These are phyloP conservation scores for Salix brachista DNA, from an alignment of 345 rosid genomes.

Conservation along the genomic window DNA sequence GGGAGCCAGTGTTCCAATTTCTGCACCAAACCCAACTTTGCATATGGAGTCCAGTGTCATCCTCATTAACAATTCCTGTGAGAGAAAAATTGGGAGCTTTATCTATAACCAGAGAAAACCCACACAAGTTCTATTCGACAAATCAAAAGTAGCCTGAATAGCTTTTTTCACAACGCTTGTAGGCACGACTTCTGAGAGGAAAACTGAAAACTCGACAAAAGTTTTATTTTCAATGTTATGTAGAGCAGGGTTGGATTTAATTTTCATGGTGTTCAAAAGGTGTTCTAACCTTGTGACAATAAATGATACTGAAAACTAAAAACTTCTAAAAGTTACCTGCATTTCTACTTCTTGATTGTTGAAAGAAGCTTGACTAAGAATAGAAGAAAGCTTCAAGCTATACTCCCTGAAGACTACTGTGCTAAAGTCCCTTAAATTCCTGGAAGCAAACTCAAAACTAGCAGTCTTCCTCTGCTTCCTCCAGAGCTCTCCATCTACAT, in stretches of 20 bases:
- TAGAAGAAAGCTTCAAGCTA: constrained; percentile 66
- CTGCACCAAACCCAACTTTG: constrained; percentile 94
- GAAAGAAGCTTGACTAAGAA: constrained; percentile 55
- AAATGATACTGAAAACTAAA: background rate
- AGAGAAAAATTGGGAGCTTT: background rate
- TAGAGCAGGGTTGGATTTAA: too few species aligned
- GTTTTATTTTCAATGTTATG: too few species aligned
- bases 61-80: constrained; percentile 77
- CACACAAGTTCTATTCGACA: background rate
- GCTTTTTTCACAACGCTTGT: background rate
- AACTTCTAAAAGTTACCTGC: constrained; percentile 48
- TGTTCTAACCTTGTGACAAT: too few species aligned
- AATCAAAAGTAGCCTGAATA: background rate
- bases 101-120: background rate
- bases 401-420: constrained; percentile 78
- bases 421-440: constrained; percentile 88
- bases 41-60: constrained; percentile 94
- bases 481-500: constrained; percentile 88
- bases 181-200: background rate
- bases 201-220: too few species aligned
- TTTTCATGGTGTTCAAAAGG: too few species aligned
- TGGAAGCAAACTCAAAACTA: constrained; percentile 94
- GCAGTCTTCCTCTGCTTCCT: constrained; percentile 91
- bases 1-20: constrained; percentile 76
- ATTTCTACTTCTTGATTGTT: constrained; percentile 59